phyloP scores from a whole-genome alignment of 148 eudicot species.

The Rhododendron mucronatum region DNA sequence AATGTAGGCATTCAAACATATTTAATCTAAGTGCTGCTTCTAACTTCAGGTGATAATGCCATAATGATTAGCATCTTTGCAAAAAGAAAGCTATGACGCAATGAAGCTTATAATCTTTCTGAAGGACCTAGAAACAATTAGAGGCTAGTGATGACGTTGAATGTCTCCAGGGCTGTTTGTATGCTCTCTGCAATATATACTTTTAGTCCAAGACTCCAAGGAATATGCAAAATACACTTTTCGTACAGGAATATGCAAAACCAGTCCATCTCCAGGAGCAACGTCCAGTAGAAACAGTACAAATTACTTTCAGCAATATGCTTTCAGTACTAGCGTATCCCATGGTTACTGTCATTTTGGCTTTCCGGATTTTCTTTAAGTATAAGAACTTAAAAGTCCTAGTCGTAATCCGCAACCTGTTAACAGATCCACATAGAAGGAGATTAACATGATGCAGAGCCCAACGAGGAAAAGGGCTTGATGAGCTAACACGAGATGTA shows the following conservation, averaged over 20 bases:
- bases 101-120: background rate
- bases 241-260: background rate
- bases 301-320: background rate
- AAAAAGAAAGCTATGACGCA: background rate
- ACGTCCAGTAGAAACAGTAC: background rate
- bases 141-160: background rate
- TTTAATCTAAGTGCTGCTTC: background rate
- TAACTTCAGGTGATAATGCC: constrained; percentile 1
- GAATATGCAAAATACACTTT: background rate
- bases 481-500: background rate
- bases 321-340: background rate
- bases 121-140: background rate
- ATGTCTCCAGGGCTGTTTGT: background rate
- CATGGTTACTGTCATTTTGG: background rate
- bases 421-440: background rate
- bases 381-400: background rate
- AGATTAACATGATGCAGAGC: background rate
- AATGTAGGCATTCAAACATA: constrained; percentile 11
- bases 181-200: background rate
- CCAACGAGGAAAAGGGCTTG: background rate
- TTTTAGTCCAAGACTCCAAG: background rate
- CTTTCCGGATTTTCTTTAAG: background rate
- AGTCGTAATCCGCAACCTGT: background rate
- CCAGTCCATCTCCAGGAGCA: constrained; percentile 4
- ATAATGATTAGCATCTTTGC: background rate